Evolutionary conservation across 805 yeast species (phyloP), one percentile per base, ranked within the genome.

Genomic region (Metschnikowia orientalis): DNA sequence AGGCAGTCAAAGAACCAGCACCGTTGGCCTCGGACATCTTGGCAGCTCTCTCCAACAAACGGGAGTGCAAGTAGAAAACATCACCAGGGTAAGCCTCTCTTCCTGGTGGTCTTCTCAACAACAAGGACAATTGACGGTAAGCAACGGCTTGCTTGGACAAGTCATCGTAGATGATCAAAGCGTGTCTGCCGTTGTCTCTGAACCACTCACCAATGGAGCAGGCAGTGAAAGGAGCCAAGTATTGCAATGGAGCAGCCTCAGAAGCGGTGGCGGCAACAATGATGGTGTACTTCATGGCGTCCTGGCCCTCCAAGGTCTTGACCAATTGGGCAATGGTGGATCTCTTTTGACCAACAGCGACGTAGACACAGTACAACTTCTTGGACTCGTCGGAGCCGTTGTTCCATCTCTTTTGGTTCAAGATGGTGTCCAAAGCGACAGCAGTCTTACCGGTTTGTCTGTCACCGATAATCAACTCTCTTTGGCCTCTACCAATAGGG

Each of bases 401-500:
- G 81, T 92, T 92, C 95, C 97, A 87, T 75, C 95, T 84, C 85
- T 90, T 92, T 77, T 92, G 99, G 77, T 92, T 92, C 64, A 92
- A 81, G 63, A 92, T 92, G 73, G 99, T 80, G 71, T 92, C 98
- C 56, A 92, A 69, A 57, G 97, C 98, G 58, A 92, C 96, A 50
- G 97, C 96, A 64, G 98, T 92, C 80, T 92, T 92, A 83, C 98
- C 98, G 61, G 98, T 92, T 79, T 92, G 98, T 80, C 98, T 90
- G 73, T 90, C 98, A 82, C 98, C 98, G 67, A 90, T 90, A 62
- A 90, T 90, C 84, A 92, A 77, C 79, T 92, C 98, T 86, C 98
- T 92, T 77, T 92, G 98, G 71, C 98, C 98, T 84, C 98, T 92
- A 67, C 98, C 98, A 58, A 92, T 72, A 71, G 98, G 98, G 71